A percentile compares a stretch with the other conserved stretches of the same genome.
phyloP scores from a whole-genome alignment of 805 yeast genomes.

The Starmerella sirachaensis region DNA sequence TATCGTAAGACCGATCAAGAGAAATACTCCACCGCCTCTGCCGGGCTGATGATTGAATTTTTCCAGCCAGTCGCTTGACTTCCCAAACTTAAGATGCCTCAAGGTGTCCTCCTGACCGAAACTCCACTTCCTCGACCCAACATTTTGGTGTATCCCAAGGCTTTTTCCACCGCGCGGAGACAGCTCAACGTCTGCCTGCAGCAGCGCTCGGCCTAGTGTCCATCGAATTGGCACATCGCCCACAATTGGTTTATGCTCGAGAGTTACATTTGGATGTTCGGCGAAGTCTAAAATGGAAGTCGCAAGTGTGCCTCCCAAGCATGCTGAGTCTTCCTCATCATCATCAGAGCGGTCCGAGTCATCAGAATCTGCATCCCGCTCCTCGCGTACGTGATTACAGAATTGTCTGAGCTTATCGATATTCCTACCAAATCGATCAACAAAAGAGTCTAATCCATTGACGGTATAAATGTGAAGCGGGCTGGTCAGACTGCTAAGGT shows the following conservation, averaged over 20 bases:
- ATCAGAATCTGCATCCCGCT: no score
- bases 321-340: conserved; percentile 19
- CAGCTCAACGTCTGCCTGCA: conserved; percentile 49
- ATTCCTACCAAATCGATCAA: neutral
- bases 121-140: conserved; percentile 12
- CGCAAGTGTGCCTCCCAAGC: conserved; percentile 45
- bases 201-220: conserved; percentile 50
- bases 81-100: conserved; percentile 10
- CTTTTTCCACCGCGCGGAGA: conserved; percentile 21
- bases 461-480: neutral
- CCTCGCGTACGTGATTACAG: no score
- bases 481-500: conserved; percentile 35
- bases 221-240: conserved; percentile 30
- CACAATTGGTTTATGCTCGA: conserved; percentile 29
- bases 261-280: conserved; percentile 26
- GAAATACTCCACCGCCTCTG: conserved; percentile 32
- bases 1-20: conserved; percentile 26
- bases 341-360: neutral
- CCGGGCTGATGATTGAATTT: conserved; percentile 21
- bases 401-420: neutral
- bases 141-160: conserved; percentile 13
- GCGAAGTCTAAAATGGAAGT: conserved; percentile 22
- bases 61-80: conserved; percentile 13
- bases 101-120: conserved; percentile 10
- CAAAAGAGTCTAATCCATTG: neutral